Conservation (phyloP, 2,329 filamentous ascomycete genomes). For the Exophiala viscosa region DNA sequence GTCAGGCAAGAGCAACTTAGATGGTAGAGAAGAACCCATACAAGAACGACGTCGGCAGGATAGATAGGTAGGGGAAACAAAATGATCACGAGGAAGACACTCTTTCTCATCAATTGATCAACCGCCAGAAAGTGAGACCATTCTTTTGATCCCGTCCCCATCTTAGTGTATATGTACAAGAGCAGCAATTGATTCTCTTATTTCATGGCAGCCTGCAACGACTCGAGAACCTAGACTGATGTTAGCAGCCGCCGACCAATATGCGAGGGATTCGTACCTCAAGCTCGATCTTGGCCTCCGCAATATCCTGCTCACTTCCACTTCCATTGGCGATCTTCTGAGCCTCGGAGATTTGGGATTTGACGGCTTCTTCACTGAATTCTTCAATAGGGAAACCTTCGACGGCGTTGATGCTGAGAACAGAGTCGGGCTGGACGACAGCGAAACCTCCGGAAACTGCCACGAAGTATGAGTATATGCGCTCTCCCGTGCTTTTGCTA, state of each 20-base stretch:
- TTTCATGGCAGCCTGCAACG: slow-evolving; percentile 48
- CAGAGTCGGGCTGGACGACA: slow-evolving; percentile 89
- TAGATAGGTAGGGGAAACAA: background rate
- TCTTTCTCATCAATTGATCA: no score
- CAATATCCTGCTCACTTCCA: slow-evolving; percentile 95
- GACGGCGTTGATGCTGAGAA: slow-evolving; percentile 96
- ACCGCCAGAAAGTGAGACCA: no score
- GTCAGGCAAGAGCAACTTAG: background rate
- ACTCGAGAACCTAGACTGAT: slow-evolving; percentile 46
- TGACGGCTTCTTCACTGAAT: slow-evolving; percentile 89
- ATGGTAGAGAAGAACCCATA: background rate
- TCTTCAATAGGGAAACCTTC: slow-evolving; percentile 94
- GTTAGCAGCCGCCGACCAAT: slow-evolving; percentile 8
- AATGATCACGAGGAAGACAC: background rate
- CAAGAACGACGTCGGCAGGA: no score
- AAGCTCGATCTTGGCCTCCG: slow-evolving; percentile 97
- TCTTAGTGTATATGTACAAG: slow-evolving; percentile 38
- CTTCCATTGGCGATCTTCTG: slow-evolving; percentile 88
- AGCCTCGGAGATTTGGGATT: slow-evolving; percentile 85
- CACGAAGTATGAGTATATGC: slow-evolving; percentile 4
- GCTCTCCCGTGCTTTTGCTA: slow-evolving; percentile 30
- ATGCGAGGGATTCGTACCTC: slow-evolving; percentile 63
- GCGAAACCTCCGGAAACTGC: slow-evolving; percentile 95
- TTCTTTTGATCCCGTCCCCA: background rate
- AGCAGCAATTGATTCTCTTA: slow-evolving; percentile 33